Evolutionary conservation across 495 filamentous ascomycete species (phyloP).

Genomic region (Mycothermus thermophilus): DNA sequence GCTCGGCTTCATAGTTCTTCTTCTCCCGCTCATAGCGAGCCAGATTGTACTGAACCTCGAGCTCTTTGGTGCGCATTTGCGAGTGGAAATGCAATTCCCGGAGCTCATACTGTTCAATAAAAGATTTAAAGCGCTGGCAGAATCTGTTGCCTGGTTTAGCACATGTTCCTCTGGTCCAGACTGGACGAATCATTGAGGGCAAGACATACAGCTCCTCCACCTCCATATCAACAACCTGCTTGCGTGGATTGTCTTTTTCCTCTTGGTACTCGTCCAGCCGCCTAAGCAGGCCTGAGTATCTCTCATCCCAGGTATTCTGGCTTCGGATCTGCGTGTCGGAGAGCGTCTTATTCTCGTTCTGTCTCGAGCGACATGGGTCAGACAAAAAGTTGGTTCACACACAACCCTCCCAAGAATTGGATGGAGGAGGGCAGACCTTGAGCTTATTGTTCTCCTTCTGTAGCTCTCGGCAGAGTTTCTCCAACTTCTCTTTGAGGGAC

Average conservation of each 20-base stretch:
- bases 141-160: too few species aligned
- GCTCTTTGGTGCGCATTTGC: constrained; percentile 80
- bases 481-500: constrained; percentile 81
- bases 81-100: constrained; percentile 85
- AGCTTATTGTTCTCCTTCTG: constrained; percentile 94
- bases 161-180: too few species aligned
- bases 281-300: constrained; percentile 56
- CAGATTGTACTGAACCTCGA: constrained; percentile 86
- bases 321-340: constrained; percentile 71
- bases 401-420: constrained; percentile 20
- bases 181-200: neutral
- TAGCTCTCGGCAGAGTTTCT: constrained; percentile 84
- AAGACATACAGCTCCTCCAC: constrained; percentile 67
- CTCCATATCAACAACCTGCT: constrained; percentile 63
- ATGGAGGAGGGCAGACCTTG: constrained; percentile 46
- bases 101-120: constrained; percentile 90
- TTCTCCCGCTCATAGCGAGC: constrained; percentile 78
- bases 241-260: constrained; percentile 61
- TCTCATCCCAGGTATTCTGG: constrained; percentile 70
- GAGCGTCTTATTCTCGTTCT: constrained; percentile 86
- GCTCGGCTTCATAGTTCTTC: constrained; percentile 71
- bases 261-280: constrained; percentile 71
- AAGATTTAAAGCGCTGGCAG: constrained; percentile 76
- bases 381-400: too few species aligned
- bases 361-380: too few species aligned